Percentiles rank a stretch among this genome's conserved stretches.
Evolutionary conservation across 331 rosid species (phyloP).

Genomic region (Stylosanthes scabra): DNA sequence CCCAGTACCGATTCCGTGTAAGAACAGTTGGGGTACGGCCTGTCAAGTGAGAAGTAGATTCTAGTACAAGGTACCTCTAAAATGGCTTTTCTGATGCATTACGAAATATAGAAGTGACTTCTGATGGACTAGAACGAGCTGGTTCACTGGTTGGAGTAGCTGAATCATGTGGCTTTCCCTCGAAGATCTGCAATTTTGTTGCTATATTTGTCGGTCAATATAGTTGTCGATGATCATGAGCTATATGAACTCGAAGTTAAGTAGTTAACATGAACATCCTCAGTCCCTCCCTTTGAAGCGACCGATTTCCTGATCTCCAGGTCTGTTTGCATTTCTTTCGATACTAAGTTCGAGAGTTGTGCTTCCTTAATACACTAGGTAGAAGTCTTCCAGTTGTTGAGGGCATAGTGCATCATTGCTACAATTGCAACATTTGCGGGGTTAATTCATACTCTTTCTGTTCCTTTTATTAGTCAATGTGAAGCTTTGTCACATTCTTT

Average conservation of each 20-base stretch:
- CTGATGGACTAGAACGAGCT: slow-evolving; percentile 8
- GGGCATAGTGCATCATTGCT: background rate
- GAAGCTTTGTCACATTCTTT: no score
- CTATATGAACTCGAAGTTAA: slow-evolving; percentile 26
- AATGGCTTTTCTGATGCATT: slow-evolving; percentile 25
- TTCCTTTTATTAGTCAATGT: no score
- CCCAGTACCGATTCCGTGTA: slow-evolving; percentile 82
- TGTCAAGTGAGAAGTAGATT: slow-evolving; percentile 61
- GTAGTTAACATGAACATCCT: slow-evolving; percentile 10
- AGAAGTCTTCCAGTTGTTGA: slow-evolving; percentile 22
- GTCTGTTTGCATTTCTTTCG: slow-evolving; percentile 32
- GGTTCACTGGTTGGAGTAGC: slow-evolving; percentile 30
- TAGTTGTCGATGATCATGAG: slow-evolving; percentile 25
- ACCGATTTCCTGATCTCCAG: slow-evolving; percentile 10
- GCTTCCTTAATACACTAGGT: slow-evolving; percentile 9
- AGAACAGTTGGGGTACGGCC: slow-evolving; percentile 79
- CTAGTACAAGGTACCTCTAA: slow-evolving; percentile 6
- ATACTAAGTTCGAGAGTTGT: slow-evolving; percentile 15
- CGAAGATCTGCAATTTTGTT: slow-evolving; percentile 22
- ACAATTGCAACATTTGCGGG: background rate
- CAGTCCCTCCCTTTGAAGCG: slow-evolving; percentile 14
- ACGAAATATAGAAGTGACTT: slow-evolving; percentile 29
- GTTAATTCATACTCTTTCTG: background rate
- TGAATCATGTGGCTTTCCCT: slow-evolving; percentile 27
- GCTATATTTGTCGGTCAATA: slow-evolving; percentile 6